Percentiles rank a stretch among this genome's conserved stretches.
Conservation (phyloP, 2,329 filamentous ascomycete species). For the Penicillium sp. region DNA sequence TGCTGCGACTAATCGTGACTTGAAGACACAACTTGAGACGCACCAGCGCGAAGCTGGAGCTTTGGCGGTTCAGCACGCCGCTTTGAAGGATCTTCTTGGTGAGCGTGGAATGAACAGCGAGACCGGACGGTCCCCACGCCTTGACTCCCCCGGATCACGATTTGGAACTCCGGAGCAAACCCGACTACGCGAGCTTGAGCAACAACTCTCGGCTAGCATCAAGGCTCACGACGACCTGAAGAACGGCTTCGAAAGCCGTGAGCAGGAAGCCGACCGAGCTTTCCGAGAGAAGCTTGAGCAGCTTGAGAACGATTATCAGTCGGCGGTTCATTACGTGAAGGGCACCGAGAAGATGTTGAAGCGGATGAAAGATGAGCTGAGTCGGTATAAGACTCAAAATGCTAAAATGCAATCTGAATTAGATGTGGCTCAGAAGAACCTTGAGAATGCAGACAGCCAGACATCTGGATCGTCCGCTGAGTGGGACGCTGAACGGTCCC, state of each 20-base stretch:
- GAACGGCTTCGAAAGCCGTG: constrained; percentile 70
- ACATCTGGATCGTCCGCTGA: constrained; percentile 51
- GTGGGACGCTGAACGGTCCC: constrained; percentile 72
- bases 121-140: constrained; percentile 64
- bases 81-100: constrained; percentile 85
- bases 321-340: constrained; percentile 95
- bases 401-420: constrained; percentile 77
- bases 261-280: constrained; percentile 80
- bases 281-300: constrained; percentile 93
- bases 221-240: constrained; percentile 85
- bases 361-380: constrained; percentile 96
- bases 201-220: constrained; percentile 73
- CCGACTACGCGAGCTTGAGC: constrained; percentile 80
- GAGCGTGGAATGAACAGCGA: constrained; percentile 83
- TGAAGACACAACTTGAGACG: constrained; percentile 77
- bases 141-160: constrained; percentile 70
- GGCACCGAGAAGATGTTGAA: constrained; percentile 99
- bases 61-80: constrained; percentile 84
- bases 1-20: constrained; percentile 74
- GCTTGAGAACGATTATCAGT: constrained; percentile 95
- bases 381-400: constrained; percentile 86
- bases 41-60: constrained; percentile 95
- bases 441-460: constrained; percentile 39
- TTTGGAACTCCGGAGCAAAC: constrained; percentile 76
- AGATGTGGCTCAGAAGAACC: constrained; percentile 60